Evolutionary conservation across 257 asterid genomes (phyloP).

Genomic region (Paulownia fortunei): DNA sequence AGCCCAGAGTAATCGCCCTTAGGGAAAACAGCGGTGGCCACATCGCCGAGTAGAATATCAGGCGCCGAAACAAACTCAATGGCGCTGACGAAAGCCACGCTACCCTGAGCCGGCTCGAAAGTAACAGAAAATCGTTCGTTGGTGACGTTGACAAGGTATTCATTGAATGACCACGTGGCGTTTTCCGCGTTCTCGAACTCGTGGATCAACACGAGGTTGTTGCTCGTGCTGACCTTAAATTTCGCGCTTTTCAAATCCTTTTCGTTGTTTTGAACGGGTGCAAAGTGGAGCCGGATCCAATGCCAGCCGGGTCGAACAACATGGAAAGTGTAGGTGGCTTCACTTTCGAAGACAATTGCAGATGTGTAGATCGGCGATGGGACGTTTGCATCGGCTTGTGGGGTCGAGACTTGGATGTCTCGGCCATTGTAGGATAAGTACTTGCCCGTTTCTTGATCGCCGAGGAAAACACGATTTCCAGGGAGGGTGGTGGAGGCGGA

Average conservation of each 20-base stretch:
- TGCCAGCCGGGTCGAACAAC: constrained; percentile 76
- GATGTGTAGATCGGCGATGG: constrained; percentile 60
- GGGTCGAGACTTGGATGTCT: constrained; percentile 40
- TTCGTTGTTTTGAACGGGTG: constrained; percentile 42
- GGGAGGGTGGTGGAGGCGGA: constrained; percentile 42
- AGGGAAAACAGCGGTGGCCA: constrained; percentile 49
- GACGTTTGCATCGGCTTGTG: constrained; percentile 25
- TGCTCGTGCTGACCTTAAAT: constrained; percentile 48
- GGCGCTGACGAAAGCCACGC: constrained; percentile 55
- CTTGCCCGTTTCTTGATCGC: constrained; percentile 48
- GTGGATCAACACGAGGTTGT: constrained; percentile 41
- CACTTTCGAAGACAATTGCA: constrained; percentile 58
- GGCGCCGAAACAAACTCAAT: constrained; percentile 64
- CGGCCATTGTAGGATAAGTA: constrained; percentile 51
- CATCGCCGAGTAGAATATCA: constrained; percentile 39
- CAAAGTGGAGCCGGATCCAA: constrained; percentile 82
- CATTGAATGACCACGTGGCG: constrained; percentile 37
- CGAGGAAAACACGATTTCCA: constrained; percentile 48
- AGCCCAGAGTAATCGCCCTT: constrained; percentile 44
- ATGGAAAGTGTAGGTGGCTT: constrained; percentile 70
- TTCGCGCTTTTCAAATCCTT: constrained; percentile 49
- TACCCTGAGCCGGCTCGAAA: constrained; percentile 48
- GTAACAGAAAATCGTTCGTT: constrained; percentile 39
- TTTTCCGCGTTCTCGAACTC: constrained; percentile 23
- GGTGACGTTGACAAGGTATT: constrained; percentile 53